A percentile compares a stretch with the other conserved stretches of the same genome.
phyloP scores from a whole-genome alignment of 73 alveolate species.

The Stentor roeselii region DNA sequence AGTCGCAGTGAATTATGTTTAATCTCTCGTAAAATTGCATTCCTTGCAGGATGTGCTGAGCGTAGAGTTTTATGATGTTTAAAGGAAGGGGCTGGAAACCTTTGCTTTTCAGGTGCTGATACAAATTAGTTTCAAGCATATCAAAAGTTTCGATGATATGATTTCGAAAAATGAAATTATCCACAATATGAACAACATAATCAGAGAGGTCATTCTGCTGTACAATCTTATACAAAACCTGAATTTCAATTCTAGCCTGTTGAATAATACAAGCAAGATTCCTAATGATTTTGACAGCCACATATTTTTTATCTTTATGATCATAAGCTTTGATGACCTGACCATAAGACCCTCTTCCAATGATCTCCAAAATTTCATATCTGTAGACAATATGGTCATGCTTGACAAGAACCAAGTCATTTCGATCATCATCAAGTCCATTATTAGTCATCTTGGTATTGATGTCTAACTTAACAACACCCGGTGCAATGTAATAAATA shows the following conservation, averaged over 20 bases:
- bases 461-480: not conserved
- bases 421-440: slow-evolving; percentile 70
- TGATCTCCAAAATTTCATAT: slow-evolving; percentile 65
- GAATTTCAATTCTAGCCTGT: slow-evolving; percentile 73
- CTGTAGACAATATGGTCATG: slow-evolving; percentile 80
- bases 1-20: slow-evolving; percentile 61
- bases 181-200: slow-evolving; percentile 53
- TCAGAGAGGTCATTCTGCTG: slow-evolving; percentile 68
- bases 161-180: slow-evolving; percentile 42
- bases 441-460: slow-evolving; percentile 8
- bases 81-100: slow-evolving; percentile 61
- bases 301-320: slow-evolving; percentile 61
- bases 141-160: slow-evolving; percentile 45
- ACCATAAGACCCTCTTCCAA: slow-evolving; percentile 86
- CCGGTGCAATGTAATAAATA: not conserved
- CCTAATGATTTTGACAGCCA: slow-evolving; percentile 75
- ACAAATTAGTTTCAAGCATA: slow-evolving; percentile 44
- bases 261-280: slow-evolving; percentile 67
- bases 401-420: slow-evolving; percentile 58
- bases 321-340: slow-evolving; percentile 75
- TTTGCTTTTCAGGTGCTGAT: slow-evolving; percentile 49
- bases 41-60: slow-evolving; percentile 46
- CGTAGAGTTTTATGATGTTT: slow-evolving; percentile 42
- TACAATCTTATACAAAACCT: slow-evolving; percentile 57
- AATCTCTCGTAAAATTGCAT: slow-evolving; percentile 31